Percentiles rank a stretch among this genome's conserved stretches.
Evolutionary conservation across 257 asterid genomes (phyloP).

Genomic region (Forsythia viridissima): DNA sequence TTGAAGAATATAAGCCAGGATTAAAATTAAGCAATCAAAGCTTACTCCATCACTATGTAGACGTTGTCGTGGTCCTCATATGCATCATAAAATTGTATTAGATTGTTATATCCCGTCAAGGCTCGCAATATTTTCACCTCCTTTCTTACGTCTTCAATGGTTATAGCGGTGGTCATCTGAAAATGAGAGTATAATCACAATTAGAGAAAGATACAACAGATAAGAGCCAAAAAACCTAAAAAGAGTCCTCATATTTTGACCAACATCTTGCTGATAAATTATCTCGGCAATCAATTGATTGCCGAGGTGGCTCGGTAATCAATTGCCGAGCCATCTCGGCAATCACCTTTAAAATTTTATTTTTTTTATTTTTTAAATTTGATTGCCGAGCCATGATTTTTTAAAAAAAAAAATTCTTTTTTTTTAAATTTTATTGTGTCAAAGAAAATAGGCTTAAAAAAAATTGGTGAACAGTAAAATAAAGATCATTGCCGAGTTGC

Average conservation of each 20-base stretch:
- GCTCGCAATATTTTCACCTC: constrained; percentile 71
- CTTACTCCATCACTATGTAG: constrained; percentile 74
- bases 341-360: too few relatives aligned
- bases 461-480: too few relatives aligned
- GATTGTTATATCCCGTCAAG: constrained; percentile 55
- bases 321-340: too few relatives aligned
- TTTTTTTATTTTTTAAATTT: too few relatives aligned
- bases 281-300: neutral
- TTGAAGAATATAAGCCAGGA: neutral
- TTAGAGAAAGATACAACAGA: neutral
- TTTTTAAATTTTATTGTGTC: too few relatives aligned
- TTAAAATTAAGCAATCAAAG: constrained; percentile 9
- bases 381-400: too few relatives aligned
- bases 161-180: constrained; percentile 65
- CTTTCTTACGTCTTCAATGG: constrained; percentile 67
- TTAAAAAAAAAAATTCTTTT: too few relatives aligned
- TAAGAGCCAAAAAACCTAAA: neutral
- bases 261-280: neutral
- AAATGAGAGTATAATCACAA: constrained; percentile 1
- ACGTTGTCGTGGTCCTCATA: constrained; percentile 59
- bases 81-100: constrained; percentile 55
- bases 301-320: too few relatives aligned
- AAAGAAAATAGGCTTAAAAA: too few relatives aligned
- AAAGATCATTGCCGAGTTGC: too few relatives aligned
- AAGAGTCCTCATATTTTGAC: neutral